A percentile compares a stretch with the other conserved stretches of the same genome.
These are phyloP conservation scores for Nigrospora osmanthi DNA, from an alignment of 2,329 filamentous ascomycete species.

Conservation along the genomic window DNA sequence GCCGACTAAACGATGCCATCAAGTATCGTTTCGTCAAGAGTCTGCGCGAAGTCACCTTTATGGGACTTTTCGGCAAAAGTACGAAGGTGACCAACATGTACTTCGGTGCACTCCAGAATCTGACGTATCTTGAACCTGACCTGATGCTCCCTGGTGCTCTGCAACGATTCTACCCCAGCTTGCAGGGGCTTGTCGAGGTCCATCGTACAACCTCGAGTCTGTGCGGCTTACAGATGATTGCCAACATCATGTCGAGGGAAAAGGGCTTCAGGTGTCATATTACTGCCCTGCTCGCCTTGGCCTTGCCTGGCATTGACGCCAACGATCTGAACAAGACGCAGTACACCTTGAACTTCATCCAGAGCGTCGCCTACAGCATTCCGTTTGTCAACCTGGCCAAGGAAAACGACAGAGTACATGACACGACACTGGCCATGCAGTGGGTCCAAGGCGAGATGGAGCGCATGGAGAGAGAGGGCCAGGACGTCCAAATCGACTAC, in stretches of 20 bases:
- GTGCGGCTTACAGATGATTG: conserved; percentile 83
- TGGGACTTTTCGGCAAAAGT: conserved; percentile 97
- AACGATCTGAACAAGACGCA: conserved; percentile 97
- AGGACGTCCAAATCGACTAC: conserved; percentile 81
- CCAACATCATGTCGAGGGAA: conserved; percentile 81
- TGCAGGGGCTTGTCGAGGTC: conserved; percentile 94
- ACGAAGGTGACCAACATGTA: conserved; percentile 87
- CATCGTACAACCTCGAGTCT: conserved; percentile 93
- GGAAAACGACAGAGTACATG: conserved; percentile 59
- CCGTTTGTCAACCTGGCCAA: conserved; percentile 78
- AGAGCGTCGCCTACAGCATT: conserved; percentile 92
- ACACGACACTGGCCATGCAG: conserved; percentile 72
- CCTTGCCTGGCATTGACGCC: conserved; percentile 90
- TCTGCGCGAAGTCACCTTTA: conserved; percentile 88
- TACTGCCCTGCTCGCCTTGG: conserved; percentile 85
- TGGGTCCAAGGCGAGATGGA: conserved; percentile 96
- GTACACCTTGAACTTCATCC: conserved; percentile 89
- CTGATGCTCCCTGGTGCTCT: conserved; percentile 87
- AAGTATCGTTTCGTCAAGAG: conserved; percentile 86
- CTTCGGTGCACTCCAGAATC: conserved; percentile 77
- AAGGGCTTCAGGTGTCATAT: conserved; percentile 97
- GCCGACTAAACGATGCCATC: conserved; percentile 70
- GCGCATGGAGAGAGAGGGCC: conserved; percentile 81
- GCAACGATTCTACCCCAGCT: conserved; percentile 92
- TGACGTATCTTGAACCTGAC: conserved; percentile 85